Evolutionary conservation across 2,329 filamentous ascomycete genomes (phyloP).

Genomic region (Colletotrichum sp.): DNA sequence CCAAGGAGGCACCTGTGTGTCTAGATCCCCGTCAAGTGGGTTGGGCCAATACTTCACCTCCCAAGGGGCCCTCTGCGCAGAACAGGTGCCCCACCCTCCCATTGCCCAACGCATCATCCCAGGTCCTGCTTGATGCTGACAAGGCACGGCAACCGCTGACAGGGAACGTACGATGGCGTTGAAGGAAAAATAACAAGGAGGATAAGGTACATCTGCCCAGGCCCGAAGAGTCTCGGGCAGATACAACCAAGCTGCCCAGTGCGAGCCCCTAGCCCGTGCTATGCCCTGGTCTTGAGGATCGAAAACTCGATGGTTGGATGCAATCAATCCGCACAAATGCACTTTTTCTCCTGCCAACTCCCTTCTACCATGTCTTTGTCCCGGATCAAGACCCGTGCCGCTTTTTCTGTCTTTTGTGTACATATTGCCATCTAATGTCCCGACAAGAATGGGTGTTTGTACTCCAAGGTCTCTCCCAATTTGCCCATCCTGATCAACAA

Average conservation of each 20-base stretch:
- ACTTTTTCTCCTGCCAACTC: too few relatives aligned
- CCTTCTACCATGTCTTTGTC: too few relatives aligned
- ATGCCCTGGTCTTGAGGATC: not conserved
- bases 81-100: not conserved
- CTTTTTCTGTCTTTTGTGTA: too few relatives aligned
- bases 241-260: not conserved
- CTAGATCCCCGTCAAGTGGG: not conserved
- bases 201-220: not conserved
- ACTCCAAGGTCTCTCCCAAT: too few relatives aligned
- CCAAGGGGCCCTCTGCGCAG: not conserved
- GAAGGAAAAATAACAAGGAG: not conserved
- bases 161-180: not conserved
- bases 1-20: not conserved
- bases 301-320: not conserved
- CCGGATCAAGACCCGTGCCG: too few relatives aligned
- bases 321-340: not conserved
- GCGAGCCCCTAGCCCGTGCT: not conserved
- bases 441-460: too few relatives aligned
- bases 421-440: too few relatives aligned
- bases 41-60: not conserved
- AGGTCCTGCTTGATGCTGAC: not conserved
- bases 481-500: too few relatives aligned
- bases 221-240: not conserved
- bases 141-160: not conserved
- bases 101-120: not conserved